A percentile compares a stretch with the other conserved stretches of the same genome.
These are phyloP conservation scores for Dalbergia oliveri DNA, from an alignment of 306 rosid genomes.

Conservation along the genomic window DNA sequence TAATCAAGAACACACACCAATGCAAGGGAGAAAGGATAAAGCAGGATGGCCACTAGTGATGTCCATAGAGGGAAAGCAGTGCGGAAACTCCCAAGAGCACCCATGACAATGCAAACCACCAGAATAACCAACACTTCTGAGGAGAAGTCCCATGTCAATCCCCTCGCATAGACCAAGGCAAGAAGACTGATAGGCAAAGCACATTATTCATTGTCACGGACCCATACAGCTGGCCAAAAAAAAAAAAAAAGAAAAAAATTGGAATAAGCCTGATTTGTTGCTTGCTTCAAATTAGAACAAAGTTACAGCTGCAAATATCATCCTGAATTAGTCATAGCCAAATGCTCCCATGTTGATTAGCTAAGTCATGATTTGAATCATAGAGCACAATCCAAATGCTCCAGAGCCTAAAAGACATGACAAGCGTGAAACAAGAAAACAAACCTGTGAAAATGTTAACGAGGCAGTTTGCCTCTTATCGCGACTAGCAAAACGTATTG, in stretches of 20 bases:
- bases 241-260: conserved; percentile 25
- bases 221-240: conserved; percentile 95
- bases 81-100: conserved; percentile 79
- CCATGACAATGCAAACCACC: conserved; percentile 76
- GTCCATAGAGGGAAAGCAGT: conserved; percentile 94
- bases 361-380: not conserved
- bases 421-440: conserved; percentile 43
- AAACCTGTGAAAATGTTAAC: conserved; percentile 90
- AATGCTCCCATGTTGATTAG: not conserved
- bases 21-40: conserved; percentile 84
- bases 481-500: conserved; percentile 87
- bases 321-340: not conserved
- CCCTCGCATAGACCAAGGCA: conserved; percentile 85
- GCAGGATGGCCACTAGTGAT: conserved; percentile 75
- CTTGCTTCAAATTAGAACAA: not conserved
- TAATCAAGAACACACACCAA: conserved; percentile 92
- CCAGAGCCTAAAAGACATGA: conserved; percentile 8
- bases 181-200: conserved; percentile 90
- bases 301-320: conserved; percentile 9
- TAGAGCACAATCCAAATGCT: not conserved
- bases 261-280: not conserved
- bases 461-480: conserved; percentile 84
- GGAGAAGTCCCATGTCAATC: conserved; percentile 90
- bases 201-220: conserved; percentile 92
- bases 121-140: conserved; percentile 88